phyloP scores from a whole-genome alignment of 2,329 filamentous ascomycete species.

The Chaetomium globosum region DNA sequence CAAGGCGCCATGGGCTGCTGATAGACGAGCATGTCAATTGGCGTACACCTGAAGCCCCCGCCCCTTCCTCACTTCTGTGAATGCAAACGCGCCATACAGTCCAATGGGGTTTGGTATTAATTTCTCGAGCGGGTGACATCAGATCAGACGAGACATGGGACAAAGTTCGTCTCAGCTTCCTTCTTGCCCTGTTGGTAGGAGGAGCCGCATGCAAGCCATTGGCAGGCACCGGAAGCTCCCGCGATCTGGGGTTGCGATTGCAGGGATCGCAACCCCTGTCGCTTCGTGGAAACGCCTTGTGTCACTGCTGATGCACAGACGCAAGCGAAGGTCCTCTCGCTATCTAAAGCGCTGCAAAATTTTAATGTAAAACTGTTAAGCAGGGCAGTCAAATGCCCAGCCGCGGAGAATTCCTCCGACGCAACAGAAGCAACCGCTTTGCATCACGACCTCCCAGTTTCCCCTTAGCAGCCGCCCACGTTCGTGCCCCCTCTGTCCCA shows the following conservation, averaged over 20 bases:
- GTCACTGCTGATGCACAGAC: constrained; percentile 9
- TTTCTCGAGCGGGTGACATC: constrained; percentile 22
- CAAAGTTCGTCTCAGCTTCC: constrained; percentile 37
- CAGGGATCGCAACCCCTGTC: constrained; percentile 12
- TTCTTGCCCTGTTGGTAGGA: not conserved
- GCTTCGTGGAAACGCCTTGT: constrained; percentile 7
- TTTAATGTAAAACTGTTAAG: constrained; percentile 12
- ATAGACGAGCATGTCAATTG: constrained; percentile 12
- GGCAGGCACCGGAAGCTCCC: constrained; percentile 14
- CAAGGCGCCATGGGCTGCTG: not conserved
- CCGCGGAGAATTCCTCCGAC: constrained; percentile 35
- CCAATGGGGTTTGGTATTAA: constrained; percentile 12
- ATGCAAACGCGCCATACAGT: not conserved
- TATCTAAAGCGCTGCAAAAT: not conserved
- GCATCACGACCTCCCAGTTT: constrained; percentile 2
- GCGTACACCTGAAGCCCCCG: not conserved
- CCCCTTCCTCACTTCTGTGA: no score
- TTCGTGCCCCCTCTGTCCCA: not conserved
- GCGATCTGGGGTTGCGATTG: constrained; percentile 17
- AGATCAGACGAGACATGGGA: constrained; percentile 43
- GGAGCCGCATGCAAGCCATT: constrained; percentile 36
- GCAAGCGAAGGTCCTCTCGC: constrained; percentile 11
- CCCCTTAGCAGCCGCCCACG: constrained; percentile 5
- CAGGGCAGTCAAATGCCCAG: not conserved
- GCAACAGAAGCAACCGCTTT: constrained; percentile 8